phyloP scores from a whole-genome alignment of 2,329 filamentous ascomycete genomes.

The Seiridium cupressi region DNA sequence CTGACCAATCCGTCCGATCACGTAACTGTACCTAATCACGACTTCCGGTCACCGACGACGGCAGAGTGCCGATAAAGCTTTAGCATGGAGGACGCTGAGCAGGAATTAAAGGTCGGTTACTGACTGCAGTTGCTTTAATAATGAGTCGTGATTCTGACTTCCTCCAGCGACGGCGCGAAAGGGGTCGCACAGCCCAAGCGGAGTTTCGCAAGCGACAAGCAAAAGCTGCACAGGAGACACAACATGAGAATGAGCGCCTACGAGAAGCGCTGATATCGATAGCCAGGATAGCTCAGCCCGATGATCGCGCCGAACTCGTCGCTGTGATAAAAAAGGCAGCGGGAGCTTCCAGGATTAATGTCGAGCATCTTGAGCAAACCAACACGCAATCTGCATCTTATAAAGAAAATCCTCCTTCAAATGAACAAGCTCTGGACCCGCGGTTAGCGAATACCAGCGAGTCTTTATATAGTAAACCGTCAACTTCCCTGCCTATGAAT shows the following conservation, averaged over 20 bases:
- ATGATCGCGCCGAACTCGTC: constrained; percentile 16
- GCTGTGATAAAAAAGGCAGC: constrained; percentile 17
- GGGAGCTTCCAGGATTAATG: constrained; percentile 14
- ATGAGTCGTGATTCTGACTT: neutral
- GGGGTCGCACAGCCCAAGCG: constrained; percentile 27
- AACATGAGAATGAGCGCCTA: constrained; percentile 19
- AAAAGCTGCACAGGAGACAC: constrained; percentile 14
- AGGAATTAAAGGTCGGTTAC: neutral
- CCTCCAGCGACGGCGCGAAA: constrained; percentile 26
- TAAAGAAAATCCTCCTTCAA: too few species aligned
- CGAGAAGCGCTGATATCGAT: constrained; percentile 20
- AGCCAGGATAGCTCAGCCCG: constrained; percentile 8
- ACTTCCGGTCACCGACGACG: neutral
- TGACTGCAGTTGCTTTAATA: neutral
- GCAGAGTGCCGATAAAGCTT: neutral
- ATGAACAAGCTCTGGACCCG: too few species aligned
- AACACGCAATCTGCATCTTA: too few species aligned
- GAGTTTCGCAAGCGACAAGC: constrained; percentile 28
- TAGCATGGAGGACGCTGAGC: neutral
- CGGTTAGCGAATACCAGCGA: too few species aligned
- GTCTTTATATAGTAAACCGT: too few species aligned
- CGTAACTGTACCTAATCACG: neutral
- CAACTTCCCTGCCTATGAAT: too few species aligned
- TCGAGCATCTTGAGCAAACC: neutral
- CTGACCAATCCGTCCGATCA: constrained; percentile 2